Evolutionary conservation across 768 basidiomycete species (phyloP), one percentile per base, ranked within the genome.

Genomic region (Cantharellus anzutake): DNA sequence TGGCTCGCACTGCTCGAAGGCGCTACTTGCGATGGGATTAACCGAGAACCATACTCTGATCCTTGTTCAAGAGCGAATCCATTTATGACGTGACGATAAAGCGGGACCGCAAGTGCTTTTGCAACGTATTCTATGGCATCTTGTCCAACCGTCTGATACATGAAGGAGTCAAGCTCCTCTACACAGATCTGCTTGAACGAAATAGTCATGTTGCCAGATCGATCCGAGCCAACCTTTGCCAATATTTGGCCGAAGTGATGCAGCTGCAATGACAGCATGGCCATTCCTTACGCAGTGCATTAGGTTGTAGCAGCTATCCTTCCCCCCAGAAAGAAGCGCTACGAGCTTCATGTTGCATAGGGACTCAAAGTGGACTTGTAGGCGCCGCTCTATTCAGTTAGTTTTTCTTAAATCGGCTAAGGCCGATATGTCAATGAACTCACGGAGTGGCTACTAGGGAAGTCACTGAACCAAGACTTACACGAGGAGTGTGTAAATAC

Each of bases 121-220:
- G 91, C 92, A 59, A 98, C 83, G 57, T 84, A 75, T 56, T 87
- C 81, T 61, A 98, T 83, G 16, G 90, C 89, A 60, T 91, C 88
- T 68, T 97, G 93, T 0, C 93, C 96, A 37, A 99, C 93, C n/a
- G 94, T 97, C 70, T 99, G 96, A 70, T 97, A 99, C 70, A 99
- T 76, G 73, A 91, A 98, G 34, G 93, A 97, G 71, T 99, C 93
- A 66, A 98, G 80, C 74, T 99, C 96, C 75, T 98, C 96, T 96
- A 70, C n/a, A 51, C 62, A 11, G 7, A 4, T 11, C 41, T 40
- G 64, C 64, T 58, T 64, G 60, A 37, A 63, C 64, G 53, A 56
- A 35, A 41, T 3, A 34, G 56, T 67, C 60, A 50, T 44, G 37
- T 11, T 40, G 16, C 3, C 41, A 60, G 59, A 62, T 58, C 64